phyloP scores from a whole-genome alignment of 306 rosid genomes.

The Rosa rugosa region DNA sequence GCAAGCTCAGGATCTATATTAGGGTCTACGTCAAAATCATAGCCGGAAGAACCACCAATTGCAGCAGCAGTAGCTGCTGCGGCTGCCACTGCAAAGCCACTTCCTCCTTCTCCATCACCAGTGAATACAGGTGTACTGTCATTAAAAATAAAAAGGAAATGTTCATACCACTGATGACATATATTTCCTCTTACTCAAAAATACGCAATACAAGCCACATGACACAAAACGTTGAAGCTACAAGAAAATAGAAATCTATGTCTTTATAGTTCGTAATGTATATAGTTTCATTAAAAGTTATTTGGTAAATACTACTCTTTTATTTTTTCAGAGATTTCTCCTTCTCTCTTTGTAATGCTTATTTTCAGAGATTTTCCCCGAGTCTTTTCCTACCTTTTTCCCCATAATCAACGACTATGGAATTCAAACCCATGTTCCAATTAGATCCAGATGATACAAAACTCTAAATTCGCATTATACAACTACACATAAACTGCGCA shows the following conservation, averaged over 20 bases:
- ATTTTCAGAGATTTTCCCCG: not conserved
- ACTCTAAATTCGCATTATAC: not conserved
- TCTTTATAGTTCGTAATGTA: not conserved
- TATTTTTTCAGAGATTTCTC: not conserved
- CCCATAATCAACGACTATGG: not conserved
- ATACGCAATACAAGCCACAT: not conserved
- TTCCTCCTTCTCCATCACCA: conserved; percentile 41
- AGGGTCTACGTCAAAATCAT: conserved; percentile 43
- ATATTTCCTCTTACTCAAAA: not conserved
- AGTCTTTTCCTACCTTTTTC: not conserved
- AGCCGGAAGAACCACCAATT: conserved; percentile 32
- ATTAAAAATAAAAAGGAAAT: not conserved
- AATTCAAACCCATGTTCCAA: not conserved
- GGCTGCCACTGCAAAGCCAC: conserved; percentile 36
- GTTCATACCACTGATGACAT: not conserved
- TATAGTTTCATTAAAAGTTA: not conserved
- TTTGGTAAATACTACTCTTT: conserved; percentile 1
- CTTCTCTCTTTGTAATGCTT: not conserved
- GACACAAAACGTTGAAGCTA: conserved; percentile 4
- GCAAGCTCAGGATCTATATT: conserved; percentile 45
- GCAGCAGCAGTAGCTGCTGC: conserved; percentile 40
- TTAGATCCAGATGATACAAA: not conserved
- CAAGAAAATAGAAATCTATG: not conserved
- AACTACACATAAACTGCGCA: not conserved
- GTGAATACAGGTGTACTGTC: conserved; percentile 50